Conservation (phyloP, 2,329 filamentous ascomycete species). For the Fusarium solani-melongenae region DNA sequence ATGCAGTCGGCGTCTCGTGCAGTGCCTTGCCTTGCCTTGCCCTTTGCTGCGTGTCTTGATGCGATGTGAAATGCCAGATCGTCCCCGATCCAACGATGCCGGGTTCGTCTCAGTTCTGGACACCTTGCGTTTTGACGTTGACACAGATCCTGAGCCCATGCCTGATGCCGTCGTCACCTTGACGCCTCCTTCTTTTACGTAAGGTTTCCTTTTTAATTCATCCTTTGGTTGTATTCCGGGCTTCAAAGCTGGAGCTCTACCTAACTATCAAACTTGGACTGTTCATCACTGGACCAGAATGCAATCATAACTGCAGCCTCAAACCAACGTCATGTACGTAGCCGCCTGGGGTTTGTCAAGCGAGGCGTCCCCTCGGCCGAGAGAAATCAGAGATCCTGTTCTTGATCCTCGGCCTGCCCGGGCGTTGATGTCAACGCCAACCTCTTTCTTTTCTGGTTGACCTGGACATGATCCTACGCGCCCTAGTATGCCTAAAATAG, state of each 20-base stretch:
- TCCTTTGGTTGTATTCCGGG: background rate
- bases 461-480: background rate
- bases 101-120: background rate
- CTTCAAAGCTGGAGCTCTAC: background rate
- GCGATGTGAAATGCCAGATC: slow-evolving; percentile 25
- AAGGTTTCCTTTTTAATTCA: background rate
- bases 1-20: slow-evolving; percentile 15
- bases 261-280: background rate
- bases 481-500: background rate
- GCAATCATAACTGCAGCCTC: background rate
- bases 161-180: background rate
- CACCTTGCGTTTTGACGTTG: background rate
- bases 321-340: background rate
- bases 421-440: background rate
- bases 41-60: slow-evolving; percentile 17
- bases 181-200: background rate
- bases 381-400: slow-evolving; percentile 5
- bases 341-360: slow-evolving; percentile 19
- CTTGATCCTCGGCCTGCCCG: slow-evolving; percentile 3
- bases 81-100: background rate
- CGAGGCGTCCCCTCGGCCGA: slow-evolving; percentile 7
- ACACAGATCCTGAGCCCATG: background rate
- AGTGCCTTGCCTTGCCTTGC: background rate
- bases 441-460: background rate
- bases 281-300: background rate